A percentile compares a stretch with the other conserved stretches of the same genome.
These are phyloP conservation scores for Penicillium robsamsonii DNA, from an alignment of 495 filamentous ascomycete genomes.

Conservation along the genomic window DNA sequence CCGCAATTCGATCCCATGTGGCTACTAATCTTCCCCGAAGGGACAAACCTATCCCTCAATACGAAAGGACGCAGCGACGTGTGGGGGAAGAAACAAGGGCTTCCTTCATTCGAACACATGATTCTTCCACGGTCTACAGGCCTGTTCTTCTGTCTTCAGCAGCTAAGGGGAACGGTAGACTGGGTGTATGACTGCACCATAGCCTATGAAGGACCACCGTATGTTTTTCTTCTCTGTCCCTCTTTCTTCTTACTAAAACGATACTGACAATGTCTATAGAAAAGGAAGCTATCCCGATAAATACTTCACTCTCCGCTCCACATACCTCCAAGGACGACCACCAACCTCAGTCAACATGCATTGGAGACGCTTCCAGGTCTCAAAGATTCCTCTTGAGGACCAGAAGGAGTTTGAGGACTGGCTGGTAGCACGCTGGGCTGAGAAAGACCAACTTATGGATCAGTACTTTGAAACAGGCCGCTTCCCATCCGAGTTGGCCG, in stretches of 20 bases:
- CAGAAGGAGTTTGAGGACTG: constrained; percentile 55
- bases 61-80: constrained; percentile 52
- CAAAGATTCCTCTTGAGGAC: constrained; percentile 59
- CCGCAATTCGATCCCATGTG: constrained; percentile 64
- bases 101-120: constrained; percentile 52
- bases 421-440: constrained; percentile 58
- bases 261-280: constrained; percentile 32
- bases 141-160: constrained; percentile 61
- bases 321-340: constrained; percentile 62
- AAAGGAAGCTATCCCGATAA: constrained; percentile 62
- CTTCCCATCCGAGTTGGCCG: constrained; percentile 58
- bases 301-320: constrained; percentile 62
- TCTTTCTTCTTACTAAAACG: background rate
- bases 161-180: constrained; percentile 58
- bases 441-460: constrained; percentile 63
- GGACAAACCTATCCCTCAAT: constrained; percentile 62
- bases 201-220: constrained; percentile 67
- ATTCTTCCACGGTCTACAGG: constrained; percentile 64
- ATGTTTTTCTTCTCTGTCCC: constrained; percentile 28
- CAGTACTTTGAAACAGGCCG: constrained; percentile 55
- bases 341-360: constrained; percentile 71
- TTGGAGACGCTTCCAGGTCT: constrained; percentile 60
- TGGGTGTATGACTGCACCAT: constrained; percentile 70
- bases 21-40: constrained; percentile 69
- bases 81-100: constrained; percentile 55